A percentile compares a stretch with the other conserved stretches of the same genome.
Evolutionary conservation across 352 stramenopile genomes (phyloP).

Genomic region (Phytophthora brassicae): DNA sequence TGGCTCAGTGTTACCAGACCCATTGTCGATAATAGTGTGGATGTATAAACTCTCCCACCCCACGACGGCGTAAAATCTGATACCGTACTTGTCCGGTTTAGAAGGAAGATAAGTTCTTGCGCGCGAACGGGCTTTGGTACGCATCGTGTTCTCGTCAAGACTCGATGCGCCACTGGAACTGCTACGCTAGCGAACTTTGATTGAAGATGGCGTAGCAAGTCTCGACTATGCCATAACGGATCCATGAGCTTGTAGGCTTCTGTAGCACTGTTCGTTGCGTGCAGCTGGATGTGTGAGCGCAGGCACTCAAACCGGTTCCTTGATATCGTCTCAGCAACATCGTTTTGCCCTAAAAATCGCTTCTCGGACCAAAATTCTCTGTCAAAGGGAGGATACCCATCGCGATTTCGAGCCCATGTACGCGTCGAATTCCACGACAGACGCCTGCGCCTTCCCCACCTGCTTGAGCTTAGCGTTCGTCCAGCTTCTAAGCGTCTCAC

Average conservation of each 20-base stretch:
- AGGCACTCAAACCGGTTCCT: slow-evolving; percentile 1
- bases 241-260: neutral
- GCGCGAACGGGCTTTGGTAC: neutral
- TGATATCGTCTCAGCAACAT: neutral
- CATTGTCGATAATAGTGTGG: slow-evolving; percentile 7
- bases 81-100: slow-evolving; percentile 4
- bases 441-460: neutral
- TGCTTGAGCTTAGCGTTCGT: neutral
- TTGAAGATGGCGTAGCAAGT: slow-evolving; percentile 1
- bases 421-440: neutral
- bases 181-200: neutral
- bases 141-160: slow-evolving; percentile 8
- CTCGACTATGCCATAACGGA: slow-evolving; percentile 2
- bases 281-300: neutral
- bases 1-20: neutral
- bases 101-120: neutral
- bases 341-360: slow-evolving; percentile 4
- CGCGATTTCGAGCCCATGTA: slow-evolving; percentile 8
- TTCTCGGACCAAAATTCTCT: slow-evolving; percentile 4
- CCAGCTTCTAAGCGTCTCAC: neutral
- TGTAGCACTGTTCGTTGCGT: neutral
- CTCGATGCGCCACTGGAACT: neutral
- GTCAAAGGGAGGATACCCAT: slow-evolving; percentile 2
- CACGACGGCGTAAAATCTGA: slow-evolving; percentile 7
- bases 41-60: neutral